Percentiles rank a stretch among this genome's conserved stretches.
Conservation (phyloP, 352 stramenopile genomes). For the Phytophthora foliorum region DNA sequence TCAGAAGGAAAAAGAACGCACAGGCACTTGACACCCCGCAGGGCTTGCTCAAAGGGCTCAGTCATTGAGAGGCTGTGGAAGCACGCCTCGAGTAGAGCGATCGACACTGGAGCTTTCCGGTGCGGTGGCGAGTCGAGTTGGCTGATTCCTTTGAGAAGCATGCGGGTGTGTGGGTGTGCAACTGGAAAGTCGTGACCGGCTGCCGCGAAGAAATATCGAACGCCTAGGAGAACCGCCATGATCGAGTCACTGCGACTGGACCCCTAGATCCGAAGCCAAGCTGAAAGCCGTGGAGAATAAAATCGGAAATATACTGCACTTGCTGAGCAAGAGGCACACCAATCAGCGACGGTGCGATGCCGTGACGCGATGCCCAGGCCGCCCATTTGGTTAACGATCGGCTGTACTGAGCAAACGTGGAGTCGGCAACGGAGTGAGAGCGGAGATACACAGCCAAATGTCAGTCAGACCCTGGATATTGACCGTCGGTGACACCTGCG, state of each 20-base stretch:
- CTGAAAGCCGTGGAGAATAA: conserved; percentile 23
- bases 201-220: conserved; percentile 13
- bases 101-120: conserved; percentile 2
- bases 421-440: neutral
- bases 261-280: conserved; percentile 1
- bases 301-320: conserved; percentile 19
- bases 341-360: neutral
- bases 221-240: conserved; percentile 12
- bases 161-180: conserved; percentile 14
- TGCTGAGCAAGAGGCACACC: neutral
- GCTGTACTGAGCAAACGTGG: neutral
- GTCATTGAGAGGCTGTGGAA: conserved; percentile 1
- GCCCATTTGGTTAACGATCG: neutral
- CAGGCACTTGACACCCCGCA: conserved; percentile 12
- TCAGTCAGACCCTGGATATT: too few species aligned
- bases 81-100: conserved; percentile 5
- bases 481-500: conserved; percentile 1
- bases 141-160: too few species aligned
- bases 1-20: conserved; percentile 7
- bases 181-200: conserved; percentile 4
- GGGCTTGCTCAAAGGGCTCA: conserved; percentile 11
- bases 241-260: conserved; percentile 3
- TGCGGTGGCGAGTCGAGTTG: conserved; percentile 5
- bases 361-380: conserved; percentile 1
- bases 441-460: neutral